Conservation (phyloP, 768 basidiomycete genomes). For the Agrocybe pediades region DNA sequence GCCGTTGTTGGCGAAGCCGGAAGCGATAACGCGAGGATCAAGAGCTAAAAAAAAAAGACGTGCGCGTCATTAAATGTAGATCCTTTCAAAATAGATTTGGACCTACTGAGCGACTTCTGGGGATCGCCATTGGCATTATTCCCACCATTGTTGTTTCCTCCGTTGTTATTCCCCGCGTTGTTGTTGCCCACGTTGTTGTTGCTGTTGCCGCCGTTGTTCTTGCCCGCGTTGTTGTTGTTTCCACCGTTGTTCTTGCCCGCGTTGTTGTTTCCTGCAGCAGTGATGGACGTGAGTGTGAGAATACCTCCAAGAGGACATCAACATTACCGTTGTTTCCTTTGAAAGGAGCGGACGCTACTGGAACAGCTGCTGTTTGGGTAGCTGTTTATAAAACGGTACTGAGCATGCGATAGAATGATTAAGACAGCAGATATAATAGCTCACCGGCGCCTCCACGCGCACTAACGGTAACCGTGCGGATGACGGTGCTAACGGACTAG, state of each 20-base stretch:
- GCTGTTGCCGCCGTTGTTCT: neutral
- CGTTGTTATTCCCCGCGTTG: conserved; percentile 9
- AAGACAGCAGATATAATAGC: neutral
- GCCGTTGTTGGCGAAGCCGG: conserved; percentile 52
- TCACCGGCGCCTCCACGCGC: conserved; percentile 23
- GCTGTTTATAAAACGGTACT: neutral
- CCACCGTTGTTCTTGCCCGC: neutral
- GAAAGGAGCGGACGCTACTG: too few relatives aligned
- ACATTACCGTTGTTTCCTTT: too few relatives aligned
- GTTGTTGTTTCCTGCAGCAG: conserved; percentile 6
- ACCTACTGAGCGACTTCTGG: conserved; percentile 44
- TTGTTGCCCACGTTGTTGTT: conserved; percentile 3
- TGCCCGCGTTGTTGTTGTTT: conserved; percentile 3
- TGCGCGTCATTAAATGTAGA: neutral
- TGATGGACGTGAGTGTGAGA: conserved; percentile 6
- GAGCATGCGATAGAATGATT: neutral
- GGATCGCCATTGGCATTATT: conserved; percentile 28
- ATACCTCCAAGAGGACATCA: too few relatives aligned
- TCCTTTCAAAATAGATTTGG: neutral
- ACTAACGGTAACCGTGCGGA: conserved; percentile 38
- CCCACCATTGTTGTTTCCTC: neutral
- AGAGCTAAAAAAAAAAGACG: conserved; percentile 40
- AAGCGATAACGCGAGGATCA: conserved; percentile 50
- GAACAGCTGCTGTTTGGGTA: neutral
- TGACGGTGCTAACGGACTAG: conserved; percentile 25